Evolutionary conservation across 345 rosid genomes (phyloP).

Genomic region (Eucalyptus polybractea): DNA sequence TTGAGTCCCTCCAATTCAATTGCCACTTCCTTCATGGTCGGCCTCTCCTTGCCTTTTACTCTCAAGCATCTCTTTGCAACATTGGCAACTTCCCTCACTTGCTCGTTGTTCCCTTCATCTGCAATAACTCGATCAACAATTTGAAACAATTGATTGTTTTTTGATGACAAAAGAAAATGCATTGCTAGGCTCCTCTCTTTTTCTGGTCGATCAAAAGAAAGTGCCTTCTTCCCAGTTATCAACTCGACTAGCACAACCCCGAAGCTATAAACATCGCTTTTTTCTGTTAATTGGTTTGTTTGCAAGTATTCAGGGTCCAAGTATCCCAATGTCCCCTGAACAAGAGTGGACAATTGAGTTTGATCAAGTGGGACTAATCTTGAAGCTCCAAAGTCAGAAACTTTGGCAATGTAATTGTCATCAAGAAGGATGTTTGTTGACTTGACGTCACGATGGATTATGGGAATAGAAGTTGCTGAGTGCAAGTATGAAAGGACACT

Average conservation of each 20-base stretch:
- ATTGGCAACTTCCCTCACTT: slow-evolving; percentile 2
- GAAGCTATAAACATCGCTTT: slow-evolving; percentile 39
- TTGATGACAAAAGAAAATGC: slow-evolving; percentile 9
- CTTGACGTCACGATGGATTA: slow-evolving; percentile 29
- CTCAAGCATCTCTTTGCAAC: slow-evolving; percentile 11
- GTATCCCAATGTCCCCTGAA: slow-evolving; percentile 35
- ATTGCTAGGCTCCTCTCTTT: slow-evolving; percentile 7
- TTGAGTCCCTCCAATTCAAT: slow-evolving; percentile 4
- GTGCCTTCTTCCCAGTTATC: slow-evolving; percentile 11
- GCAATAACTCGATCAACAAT: slow-evolving; percentile 4
- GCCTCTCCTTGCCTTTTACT: slow-evolving; percentile 17
- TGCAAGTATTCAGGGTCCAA: slow-evolving; percentile 33
- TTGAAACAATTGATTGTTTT: slow-evolving; percentile 3
- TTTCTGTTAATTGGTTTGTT: slow-evolving; percentile 8
- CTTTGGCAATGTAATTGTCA: slow-evolving; percentile 17
- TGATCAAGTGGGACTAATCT: slow-evolving; percentile 28
- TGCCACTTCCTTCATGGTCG: slow-evolving; percentile 20
- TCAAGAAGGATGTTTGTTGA: slow-evolving; percentile 30
- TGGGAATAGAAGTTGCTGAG: slow-evolving; percentile 9
- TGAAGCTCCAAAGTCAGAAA: slow-evolving; percentile 42
- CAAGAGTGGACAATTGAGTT: slow-evolving; percentile 23
- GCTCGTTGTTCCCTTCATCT: background rate
- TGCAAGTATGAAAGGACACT: slow-evolving; percentile 25
- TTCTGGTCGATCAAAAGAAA: slow-evolving; percentile 6
- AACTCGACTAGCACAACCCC: slow-evolving; percentile 32